Percentiles rank a stretch among this genome's conserved stretches.
Evolutionary conservation across 805 yeast genomes (phyloP).

Genomic region (Candida ulmi): DNA sequence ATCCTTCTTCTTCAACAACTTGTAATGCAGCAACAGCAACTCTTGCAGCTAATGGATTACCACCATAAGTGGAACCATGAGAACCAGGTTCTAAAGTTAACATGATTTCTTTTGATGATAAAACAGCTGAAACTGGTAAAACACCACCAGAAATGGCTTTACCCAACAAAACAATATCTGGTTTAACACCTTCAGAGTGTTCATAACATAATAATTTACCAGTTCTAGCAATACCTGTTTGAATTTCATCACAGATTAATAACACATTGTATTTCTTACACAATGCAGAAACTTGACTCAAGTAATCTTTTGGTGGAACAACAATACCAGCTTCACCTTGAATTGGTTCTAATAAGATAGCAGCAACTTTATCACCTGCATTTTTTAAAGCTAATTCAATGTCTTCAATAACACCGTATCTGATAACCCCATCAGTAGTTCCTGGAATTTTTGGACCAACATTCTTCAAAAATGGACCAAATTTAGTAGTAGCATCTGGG

Average conservation of each 20-base stretch:
- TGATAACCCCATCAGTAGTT: slow-evolving; percentile 48
- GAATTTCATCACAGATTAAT: slow-evolving; percentile 94
- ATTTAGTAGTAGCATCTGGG: slow-evolving; percentile 81
- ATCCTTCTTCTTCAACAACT: slow-evolving; percentile 81
- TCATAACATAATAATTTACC: slow-evolving; percentile 91
- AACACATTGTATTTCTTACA: slow-evolving; percentile 82
- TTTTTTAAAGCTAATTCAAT: slow-evolving; percentile 73
- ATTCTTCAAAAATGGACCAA: slow-evolving; percentile 83
- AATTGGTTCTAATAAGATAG: slow-evolving; percentile 88
- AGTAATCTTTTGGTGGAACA: slow-evolving; percentile 82
- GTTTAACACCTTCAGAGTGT: slow-evolving; percentile 73
- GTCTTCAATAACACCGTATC: slow-evolving; percentile 85
- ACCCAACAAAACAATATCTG: slow-evolving; percentile 86
- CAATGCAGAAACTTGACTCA: slow-evolving; percentile 62
- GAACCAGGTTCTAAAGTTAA: slow-evolving; percentile 87
- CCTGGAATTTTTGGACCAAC: slow-evolving; percentile 86
- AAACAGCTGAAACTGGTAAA: slow-evolving; percentile 84
- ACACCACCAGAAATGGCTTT: slow-evolving; percentile 97
- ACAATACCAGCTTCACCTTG: slow-evolving; percentile 99
- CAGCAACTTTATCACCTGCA: slow-evolving; percentile 88
- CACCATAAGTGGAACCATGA: slow-evolving; percentile 97
- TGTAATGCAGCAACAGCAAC: slow-evolving; percentile 92
- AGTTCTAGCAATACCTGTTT: slow-evolving; percentile 96
- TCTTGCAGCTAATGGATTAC: slow-evolving; percentile 90
- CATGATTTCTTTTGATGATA: slow-evolving; percentile 89